Evolutionary conservation across 73 alveolate genomes (phyloP).

Genomic region (Halteria grandinella): DNA sequence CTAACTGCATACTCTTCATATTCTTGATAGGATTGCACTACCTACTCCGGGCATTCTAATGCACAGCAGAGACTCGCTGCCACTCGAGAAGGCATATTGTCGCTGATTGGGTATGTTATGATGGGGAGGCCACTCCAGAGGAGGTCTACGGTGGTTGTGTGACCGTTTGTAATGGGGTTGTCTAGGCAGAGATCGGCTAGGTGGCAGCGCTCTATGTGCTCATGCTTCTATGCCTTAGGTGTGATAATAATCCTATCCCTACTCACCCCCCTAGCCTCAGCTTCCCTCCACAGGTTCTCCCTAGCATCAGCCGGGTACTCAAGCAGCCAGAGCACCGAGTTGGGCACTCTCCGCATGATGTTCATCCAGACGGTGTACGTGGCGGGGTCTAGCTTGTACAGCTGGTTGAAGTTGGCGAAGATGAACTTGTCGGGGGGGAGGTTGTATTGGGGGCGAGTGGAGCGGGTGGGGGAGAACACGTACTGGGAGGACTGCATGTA

Average conservation of each 20-base stretch:
- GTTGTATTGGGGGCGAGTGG: constrained; percentile 29
- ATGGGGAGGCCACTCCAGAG: constrained; percentile 71
- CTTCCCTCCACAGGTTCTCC: constrained; percentile 58
- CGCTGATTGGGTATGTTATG: constrained; percentile 55
- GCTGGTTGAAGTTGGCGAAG: constrained; percentile 70
- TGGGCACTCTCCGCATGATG: constrained; percentile 59
- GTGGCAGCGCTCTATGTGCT: constrained; percentile 62
- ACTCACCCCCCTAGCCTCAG: constrained; percentile 40
- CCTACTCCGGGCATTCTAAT: constrained; percentile 54
- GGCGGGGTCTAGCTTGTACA: constrained; percentile 63
- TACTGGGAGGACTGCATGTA: constrained; percentile 37
- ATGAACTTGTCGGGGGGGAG: constrained; percentile 65
- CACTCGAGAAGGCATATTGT: constrained; percentile 58
- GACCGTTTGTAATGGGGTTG: constrained; percentile 71
- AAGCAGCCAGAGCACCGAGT: constrained; percentile 61
- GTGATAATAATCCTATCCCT: constrained; percentile 55
- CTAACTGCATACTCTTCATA: constrained; percentile 63
- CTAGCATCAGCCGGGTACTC: constrained; percentile 66
- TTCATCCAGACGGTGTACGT: constrained; percentile 69
- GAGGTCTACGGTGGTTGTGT: constrained; percentile 62
- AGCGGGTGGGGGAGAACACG: constrained; percentile 24
- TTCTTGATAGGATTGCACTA: constrained; percentile 25
- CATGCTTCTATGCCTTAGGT: constrained; percentile 42
- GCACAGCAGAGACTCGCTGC: constrained; percentile 64
- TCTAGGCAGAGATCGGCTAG: constrained; percentile 68